Conservation (phyloP, 495 filamentous ascomycete genomes). For the Aspergillus avenaceus region DNA sequence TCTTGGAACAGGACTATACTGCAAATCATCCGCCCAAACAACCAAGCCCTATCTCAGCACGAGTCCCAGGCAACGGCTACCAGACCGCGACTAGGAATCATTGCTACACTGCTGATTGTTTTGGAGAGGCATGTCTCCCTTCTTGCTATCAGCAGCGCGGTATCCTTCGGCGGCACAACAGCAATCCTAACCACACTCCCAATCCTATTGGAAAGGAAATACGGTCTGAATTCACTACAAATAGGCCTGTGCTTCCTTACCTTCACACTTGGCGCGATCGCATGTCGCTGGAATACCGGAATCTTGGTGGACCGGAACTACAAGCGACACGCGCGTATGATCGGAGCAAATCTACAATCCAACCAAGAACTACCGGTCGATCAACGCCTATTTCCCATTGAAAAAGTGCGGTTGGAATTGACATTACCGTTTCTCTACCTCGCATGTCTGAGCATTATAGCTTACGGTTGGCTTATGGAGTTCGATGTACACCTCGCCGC, state of each 20-base stretch:
- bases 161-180: slow-evolving; percentile 22
- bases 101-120: slow-evolving; percentile 30
- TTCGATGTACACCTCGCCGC: slow-evolving; percentile 29
- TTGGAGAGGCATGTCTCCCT: slow-evolving; percentile 33
- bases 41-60: slow-evolving; percentile 1
- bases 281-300: slow-evolving; percentile 31
- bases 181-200: slow-evolving; percentile 28
- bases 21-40: slow-evolving; percentile 10
- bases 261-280: slow-evolving; percentile 35
- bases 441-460: slow-evolving; percentile 23
- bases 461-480: slow-evolving; percentile 48
- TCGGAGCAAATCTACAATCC: slow-evolving; percentile 38
- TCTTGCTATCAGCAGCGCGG: slow-evolving; percentile 29
- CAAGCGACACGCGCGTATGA: slow-evolving; percentile 19
- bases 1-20: slow-evolving; percentile 35
- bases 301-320: slow-evolving; percentile 41
- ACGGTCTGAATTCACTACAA: slow-evolving; percentile 38
- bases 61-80: slow-evolving; percentile 9
- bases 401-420: slow-evolving; percentile 28
- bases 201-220: slow-evolving; percentile 26
- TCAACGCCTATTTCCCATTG: slow-evolving; percentile 33
- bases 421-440: slow-evolving; percentile 32
- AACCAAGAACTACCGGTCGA: no score
- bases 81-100: slow-evolving; percentile 21
- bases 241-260: slow-evolving; percentile 47